phyloP scores from a whole-genome alignment of 2,329 filamentous ascomycete genomes.

The Paraphoma sp. region DNA sequence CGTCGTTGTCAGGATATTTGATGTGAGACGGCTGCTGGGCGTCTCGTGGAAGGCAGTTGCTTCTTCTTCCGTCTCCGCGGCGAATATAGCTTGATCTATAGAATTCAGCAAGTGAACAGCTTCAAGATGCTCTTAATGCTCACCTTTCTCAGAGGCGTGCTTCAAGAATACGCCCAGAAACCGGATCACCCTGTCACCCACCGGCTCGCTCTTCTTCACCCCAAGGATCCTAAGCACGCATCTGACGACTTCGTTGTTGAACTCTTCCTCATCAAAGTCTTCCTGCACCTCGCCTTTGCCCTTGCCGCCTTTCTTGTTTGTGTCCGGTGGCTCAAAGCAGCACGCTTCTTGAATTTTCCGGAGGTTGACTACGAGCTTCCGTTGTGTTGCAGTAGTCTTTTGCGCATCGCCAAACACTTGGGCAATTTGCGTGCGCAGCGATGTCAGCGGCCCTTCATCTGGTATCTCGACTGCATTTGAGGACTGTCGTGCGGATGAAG shows the following conservation, averaged over 20 bases:
- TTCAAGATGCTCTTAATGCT: background rate
- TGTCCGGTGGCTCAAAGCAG: constrained; percentile 61
- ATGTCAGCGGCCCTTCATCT: constrained; percentile 73
- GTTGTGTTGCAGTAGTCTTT: constrained; percentile 84
- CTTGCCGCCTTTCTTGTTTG: constrained; percentile 53
- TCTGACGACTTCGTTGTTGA: constrained; percentile 84
- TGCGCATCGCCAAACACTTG: constrained; percentile 69
- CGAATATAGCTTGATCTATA: constrained; percentile 40
- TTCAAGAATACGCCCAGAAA: constrained; percentile 89
- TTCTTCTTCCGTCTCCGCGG: constrained; percentile 65
- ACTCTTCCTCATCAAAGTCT: constrained; percentile 83
- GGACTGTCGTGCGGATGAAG: constrained; percentile 51
- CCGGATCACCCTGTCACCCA: constrained; percentile 82
- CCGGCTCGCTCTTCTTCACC: constrained; percentile 89
- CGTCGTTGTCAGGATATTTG: constrained; percentile 74
- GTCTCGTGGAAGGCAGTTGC: constrained; percentile 79
- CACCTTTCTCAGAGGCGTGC: constrained; percentile 67
- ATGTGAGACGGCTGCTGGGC: constrained; percentile 79
- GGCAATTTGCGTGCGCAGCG: constrained; percentile 76
- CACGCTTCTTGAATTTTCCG: constrained; percentile 91
- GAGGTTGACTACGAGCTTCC: constrained; percentile 85
- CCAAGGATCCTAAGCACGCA: constrained; percentile 83
- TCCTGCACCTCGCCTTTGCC: constrained; percentile 52
- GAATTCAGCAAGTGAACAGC: constrained; percentile 11
- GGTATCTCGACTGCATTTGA: constrained; percentile 60